Evolutionary conservation across 495 filamentous ascomycete species (phyloP), one percentile per base, ranked within the genome.

Genomic region (Lentithecium fluviatile): DNA sequence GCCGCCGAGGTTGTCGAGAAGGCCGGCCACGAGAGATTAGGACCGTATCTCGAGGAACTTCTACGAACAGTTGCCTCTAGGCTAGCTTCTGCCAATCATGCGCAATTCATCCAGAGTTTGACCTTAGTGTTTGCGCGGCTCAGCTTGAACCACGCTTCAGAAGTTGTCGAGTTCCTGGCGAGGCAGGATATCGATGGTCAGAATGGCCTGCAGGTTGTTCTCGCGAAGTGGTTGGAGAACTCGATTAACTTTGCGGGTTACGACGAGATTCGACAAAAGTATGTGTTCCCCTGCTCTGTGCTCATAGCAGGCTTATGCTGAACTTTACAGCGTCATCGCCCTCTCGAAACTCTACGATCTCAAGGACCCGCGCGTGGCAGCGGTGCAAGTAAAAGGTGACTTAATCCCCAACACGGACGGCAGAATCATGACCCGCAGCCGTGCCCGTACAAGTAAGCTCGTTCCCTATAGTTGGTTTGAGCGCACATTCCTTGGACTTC

Each of bases 221-320:
- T 98, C 61, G 79, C 84, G 74, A 97, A 97, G 73, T 98, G 94
- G 94, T 80, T 97, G 0, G 93, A 96, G 73, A 94, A 97, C 73
- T 96, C 91, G 2, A 82, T 94, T 74, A 95, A 87, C 71, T 97
- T 98, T 73, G 89, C 90, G 7, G 94, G 94, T 19, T 98, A 97
- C 67, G 91, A 97, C 66, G 92, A 96, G 71, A 97, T 96, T 67
- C 80, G 91, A 66, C 91, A 96, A 71, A 98, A 97, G 87, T 90
- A 75, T 71, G 82, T 75, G 13, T 47, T 49, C 21, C 12, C 32
- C 37, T 8, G 37, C 45, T 53, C 38, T 25, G 3, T n/a, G 13
- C 6, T 3, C 17, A 10, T 5, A 36, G 13, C 13, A 11, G 2
- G 34, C 13, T 26, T 4, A 12, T 64, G 65, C 77, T 83, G 73